phyloP scores from a whole-genome alignment of 345 rosid species.

The Boechera divaricarpa region DNA sequence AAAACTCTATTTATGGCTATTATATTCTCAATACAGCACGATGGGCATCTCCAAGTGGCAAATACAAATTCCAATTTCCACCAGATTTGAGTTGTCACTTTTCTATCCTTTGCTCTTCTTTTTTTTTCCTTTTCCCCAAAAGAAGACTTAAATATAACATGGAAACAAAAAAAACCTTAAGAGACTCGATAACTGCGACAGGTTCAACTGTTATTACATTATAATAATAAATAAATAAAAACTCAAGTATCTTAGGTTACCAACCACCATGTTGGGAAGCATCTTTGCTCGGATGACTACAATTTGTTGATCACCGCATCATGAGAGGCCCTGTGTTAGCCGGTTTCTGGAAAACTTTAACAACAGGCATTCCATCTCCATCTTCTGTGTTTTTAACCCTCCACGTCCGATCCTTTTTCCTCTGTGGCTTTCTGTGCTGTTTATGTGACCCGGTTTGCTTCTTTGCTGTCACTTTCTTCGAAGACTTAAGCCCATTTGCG shows the following conservation, averaged over 20 bases:
- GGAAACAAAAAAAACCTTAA: constrained; percentile 19
- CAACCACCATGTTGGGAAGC: neutral
- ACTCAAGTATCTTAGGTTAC: neutral
- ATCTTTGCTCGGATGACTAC: constrained; percentile 18
- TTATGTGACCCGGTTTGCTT: constrained; percentile 64
- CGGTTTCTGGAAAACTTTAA: constrained; percentile 67
- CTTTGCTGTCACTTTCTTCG: constrained; percentile 50
- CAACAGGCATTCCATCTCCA: constrained; percentile 66
- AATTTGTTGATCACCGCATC: constrained; percentile 45
- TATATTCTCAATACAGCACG: neutral
- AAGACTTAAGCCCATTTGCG: constrained; percentile 64
- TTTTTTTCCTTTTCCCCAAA: neutral
- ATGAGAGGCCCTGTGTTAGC: constrained; percentile 58
- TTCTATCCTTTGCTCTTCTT: neutral
- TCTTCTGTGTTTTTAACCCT: constrained; percentile 51
- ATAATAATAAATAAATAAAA: neutral
- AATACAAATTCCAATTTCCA: constrained; percentile 14
- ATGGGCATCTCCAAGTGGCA: constrained; percentile 16
- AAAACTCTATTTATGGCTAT: neutral
- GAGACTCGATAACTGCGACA: constrained; percentile 11
- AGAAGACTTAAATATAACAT: neutral
- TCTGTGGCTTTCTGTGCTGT: constrained; percentile 87
- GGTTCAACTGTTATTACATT: constrained; percentile 28
- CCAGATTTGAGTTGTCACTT: constrained; percentile 15
- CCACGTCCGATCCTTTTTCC: constrained; percentile 87